Evolutionary conservation across 805 yeast genomes (phyloP).

Genomic region (Sugiyamaella lignohabitans): DNA sequence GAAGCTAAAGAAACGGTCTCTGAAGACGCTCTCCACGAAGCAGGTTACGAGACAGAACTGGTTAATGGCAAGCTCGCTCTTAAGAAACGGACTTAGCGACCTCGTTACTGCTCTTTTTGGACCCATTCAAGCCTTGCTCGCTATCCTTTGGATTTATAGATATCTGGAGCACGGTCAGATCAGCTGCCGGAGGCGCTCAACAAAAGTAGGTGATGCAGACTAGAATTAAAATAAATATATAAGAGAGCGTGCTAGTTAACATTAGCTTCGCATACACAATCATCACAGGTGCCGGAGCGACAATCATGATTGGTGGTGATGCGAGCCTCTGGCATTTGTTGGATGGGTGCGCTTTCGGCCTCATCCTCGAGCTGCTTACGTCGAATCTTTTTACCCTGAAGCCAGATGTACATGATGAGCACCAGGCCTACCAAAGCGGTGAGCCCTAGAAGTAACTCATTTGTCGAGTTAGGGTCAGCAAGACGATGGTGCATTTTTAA

Average conservation of each 20-base stretch:
- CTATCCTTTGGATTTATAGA: not conserved
- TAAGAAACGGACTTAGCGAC: constrained; percentile 34
- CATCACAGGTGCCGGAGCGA: constrained; percentile 13
- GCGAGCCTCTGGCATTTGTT: constrained; percentile 26
- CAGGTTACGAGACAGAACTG: constrained; percentile 73
- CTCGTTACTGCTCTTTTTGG: not conserved
- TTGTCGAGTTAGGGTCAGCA: constrained; percentile 76
- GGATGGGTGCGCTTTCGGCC: constrained; percentile 52
- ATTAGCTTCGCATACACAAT: constrained; percentile 18
- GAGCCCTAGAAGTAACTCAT: constrained; percentile 44
- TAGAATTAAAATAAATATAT: not conserved
- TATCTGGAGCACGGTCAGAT: not conserved
- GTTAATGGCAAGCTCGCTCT: constrained; percentile 63
- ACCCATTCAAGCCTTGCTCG: not conserved
- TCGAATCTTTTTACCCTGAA: constrained; percentile 38
- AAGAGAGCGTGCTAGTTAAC: not conserved
- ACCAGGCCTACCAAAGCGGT: constrained; percentile 32
- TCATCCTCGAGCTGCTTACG: constrained; percentile 53
- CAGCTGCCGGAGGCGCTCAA: not conserved
- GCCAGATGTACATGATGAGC: constrained; percentile 26
- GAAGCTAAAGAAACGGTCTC: constrained; percentile 68
- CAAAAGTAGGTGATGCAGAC: constrained; percentile 14
- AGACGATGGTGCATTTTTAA: constrained; percentile 64
- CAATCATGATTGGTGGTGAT: constrained; percentile 5
- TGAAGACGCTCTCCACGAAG: constrained; percentile 52